Evolutionary conservation across 2,329 filamentous ascomycete genomes (phyloP).

Genomic region (Hypoxylon sp.): DNA sequence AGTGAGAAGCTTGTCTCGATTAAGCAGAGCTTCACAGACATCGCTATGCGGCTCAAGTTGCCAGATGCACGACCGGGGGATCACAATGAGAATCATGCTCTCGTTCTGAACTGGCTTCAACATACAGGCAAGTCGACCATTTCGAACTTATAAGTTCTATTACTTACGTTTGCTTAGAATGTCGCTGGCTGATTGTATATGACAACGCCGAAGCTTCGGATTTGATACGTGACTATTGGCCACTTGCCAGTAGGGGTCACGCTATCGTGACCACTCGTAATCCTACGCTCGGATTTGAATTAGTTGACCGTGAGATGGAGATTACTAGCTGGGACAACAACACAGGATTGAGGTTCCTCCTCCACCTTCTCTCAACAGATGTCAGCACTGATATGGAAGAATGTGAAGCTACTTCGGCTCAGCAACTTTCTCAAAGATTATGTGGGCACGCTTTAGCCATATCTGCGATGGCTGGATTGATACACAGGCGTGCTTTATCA

Average conservation of each 20-base stretch:
- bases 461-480: slow-evolving; percentile 3
- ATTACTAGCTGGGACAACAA: not conserved
- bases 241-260: not conserved
- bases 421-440: not conserved
- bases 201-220: not conserved
- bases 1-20: not conserved
- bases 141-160: no score
- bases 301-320: not conserved
- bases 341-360: not conserved
- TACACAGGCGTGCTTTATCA: not conserved
- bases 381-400: not conserved
- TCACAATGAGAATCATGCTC: not conserved
- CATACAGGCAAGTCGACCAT: not conserved
- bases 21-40: slow-evolving; percentile 3
- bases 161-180: not conserved
- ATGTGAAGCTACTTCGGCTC: not conserved
- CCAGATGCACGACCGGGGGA: not conserved
- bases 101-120: slow-evolving; percentile 4
- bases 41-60: slow-evolving; percentile 1
- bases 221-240: not conserved
- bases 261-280: slow-evolving; percentile 4
- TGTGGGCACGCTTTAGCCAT: slow-evolving; percentile 1
- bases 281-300: not conserved
- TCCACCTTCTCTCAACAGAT: not conserved
- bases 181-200: slow-evolving; percentile 3